Percentiles rank a stretch among this genome's conserved stretches.
Evolutionary conservation across 306 rosid species (phyloP).

Genomic region (Clitoria ternatea): DNA sequence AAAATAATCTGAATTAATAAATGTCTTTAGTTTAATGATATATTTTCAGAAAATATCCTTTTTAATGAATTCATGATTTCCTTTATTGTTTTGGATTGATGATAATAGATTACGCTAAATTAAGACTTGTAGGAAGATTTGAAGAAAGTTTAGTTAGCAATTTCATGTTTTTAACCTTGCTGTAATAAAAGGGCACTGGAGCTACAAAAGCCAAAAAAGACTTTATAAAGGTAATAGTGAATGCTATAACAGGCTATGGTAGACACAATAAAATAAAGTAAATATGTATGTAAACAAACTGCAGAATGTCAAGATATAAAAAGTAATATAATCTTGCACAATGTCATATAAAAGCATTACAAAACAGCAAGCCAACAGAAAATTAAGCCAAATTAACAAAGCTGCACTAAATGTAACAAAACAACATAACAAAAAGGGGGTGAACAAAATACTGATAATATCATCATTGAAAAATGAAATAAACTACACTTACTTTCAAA

Average conservation of each 20-base stretch:
- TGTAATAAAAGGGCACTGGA: background rate
- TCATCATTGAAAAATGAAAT: too few species aligned
- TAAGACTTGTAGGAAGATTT: background rate
- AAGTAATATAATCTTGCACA: too few species aligned
- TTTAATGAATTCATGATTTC: background rate
- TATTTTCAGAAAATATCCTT: background rate
- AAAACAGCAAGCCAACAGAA: background rate
- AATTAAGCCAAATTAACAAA: too few species aligned
- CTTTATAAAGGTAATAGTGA: too few species aligned
- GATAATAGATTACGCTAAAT: background rate
- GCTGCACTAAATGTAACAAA: background rate
- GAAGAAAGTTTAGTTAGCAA: background rate
- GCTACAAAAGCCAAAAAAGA: background rate
- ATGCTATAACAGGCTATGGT: background rate
- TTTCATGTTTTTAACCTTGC: background rate
- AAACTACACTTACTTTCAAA: conserved; percentile 56
- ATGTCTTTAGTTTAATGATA: background rate
- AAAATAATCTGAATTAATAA: background rate
- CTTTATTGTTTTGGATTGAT: background rate
- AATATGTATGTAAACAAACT: too few species aligned
- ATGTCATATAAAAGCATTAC: too few species aligned
- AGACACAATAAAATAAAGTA: too few species aligned
- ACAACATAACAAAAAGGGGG: background rate
- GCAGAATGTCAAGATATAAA: too few species aligned
- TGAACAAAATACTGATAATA: conserved; percentile 10